These are phyloP conservation scores for Entomortierella parvispora DNA, from an alignment of 192 early-diverging fungal genomes.

Conservation along the genomic window DNA sequence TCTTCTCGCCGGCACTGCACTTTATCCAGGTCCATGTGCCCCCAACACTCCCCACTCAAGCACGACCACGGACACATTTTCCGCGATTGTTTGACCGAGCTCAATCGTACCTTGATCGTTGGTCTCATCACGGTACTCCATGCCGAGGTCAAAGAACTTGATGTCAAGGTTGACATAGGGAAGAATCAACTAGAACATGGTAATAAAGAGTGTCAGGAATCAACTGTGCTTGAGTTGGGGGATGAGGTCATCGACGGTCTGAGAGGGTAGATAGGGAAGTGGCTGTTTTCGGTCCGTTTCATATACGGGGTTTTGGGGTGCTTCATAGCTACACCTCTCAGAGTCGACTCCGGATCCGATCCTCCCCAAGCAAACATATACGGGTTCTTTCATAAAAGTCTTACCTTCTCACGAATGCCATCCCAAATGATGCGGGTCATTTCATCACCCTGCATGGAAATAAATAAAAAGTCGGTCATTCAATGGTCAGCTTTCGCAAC, in stretches of 20 bases:
- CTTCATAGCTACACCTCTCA: no score
- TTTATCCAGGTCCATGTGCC: not conserved
- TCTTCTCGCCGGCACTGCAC: not conserved
- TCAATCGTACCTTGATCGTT: slow-evolving; percentile 53
- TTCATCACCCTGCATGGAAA: slow-evolving; percentile 90
- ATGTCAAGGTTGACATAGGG: slow-evolving; percentile 90
- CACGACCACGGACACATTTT: no score
- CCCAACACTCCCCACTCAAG: no score
- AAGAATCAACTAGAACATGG: slow-evolving; percentile 70
- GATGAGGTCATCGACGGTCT: no score
- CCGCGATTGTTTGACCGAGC: not conserved
- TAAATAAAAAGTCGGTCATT: not conserved
- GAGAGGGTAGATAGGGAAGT: no score
- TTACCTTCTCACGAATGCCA: slow-evolving; percentile 90
- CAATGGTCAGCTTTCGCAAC: not conserved
- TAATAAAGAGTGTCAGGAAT: not conserved
- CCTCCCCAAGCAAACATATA: no score
- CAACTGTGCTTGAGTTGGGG: not conserved
- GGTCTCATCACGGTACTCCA: slow-evolving; percentile 90
- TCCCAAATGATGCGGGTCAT: slow-evolving; percentile 99
- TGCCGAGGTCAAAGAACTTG: slow-evolving; percentile 96
- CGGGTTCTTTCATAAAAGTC: no score
- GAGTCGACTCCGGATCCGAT: no score
- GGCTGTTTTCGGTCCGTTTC: no score
- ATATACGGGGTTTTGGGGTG: no score